A percentile compares a stretch with the other conserved stretches of the same genome.
These are phyloP conservation scores for Nitzschia sp. DNA, from an alignment of 108 stramenopile genomes.

Conservation along the genomic window DNA sequence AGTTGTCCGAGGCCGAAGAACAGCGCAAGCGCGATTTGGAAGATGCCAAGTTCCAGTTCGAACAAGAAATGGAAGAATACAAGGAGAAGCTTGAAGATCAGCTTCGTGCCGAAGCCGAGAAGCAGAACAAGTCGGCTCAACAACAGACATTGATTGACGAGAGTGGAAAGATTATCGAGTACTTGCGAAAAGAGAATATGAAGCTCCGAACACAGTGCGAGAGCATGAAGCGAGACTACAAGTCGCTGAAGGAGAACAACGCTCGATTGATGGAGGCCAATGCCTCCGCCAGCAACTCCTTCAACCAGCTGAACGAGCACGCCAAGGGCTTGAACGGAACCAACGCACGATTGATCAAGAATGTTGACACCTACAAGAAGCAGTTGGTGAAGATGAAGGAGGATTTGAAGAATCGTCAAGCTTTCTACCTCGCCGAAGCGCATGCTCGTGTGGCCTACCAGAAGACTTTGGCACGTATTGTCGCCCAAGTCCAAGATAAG, in stretches of 20 bases:
- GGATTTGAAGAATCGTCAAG: conserved; percentile 66
- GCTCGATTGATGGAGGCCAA: conserved; percentile 59
- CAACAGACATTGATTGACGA: conserved; percentile 66
- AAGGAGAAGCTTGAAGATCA: conserved; percentile 43
- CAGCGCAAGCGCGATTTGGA: conserved; percentile 50
- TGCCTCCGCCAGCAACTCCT: conserved; percentile 53
- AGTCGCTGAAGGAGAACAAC: conserved; percentile 55
- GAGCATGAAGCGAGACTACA: conserved; percentile 40
- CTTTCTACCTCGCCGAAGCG: conserved; percentile 69
- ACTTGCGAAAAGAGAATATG: conserved; percentile 52
- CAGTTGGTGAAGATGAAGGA: conserved; percentile 57
- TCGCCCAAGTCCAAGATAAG: conserved; percentile 58
- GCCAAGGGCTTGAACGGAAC: conserved; percentile 53
- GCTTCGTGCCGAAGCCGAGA: conserved; percentile 20
- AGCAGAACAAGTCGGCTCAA: conserved; percentile 41
- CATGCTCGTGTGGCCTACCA: conserved; percentile 66
- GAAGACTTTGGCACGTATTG: conserved; percentile 59
- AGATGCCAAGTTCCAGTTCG: conserved; percentile 48
- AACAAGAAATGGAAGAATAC: conserved; percentile 56
- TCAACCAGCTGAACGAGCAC: conserved; percentile 62
- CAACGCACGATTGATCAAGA: conserved; percentile 46
- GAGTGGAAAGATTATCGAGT: conserved; percentile 67
- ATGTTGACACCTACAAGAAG: conserved; percentile 51
- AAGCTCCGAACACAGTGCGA: conserved; percentile 45
- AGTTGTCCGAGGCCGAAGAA: conserved; percentile 60